These are phyloP conservation scores for Piper betle DNA, from an alignment of 164 flowering plant species.

Conservation along the genomic window DNA sequence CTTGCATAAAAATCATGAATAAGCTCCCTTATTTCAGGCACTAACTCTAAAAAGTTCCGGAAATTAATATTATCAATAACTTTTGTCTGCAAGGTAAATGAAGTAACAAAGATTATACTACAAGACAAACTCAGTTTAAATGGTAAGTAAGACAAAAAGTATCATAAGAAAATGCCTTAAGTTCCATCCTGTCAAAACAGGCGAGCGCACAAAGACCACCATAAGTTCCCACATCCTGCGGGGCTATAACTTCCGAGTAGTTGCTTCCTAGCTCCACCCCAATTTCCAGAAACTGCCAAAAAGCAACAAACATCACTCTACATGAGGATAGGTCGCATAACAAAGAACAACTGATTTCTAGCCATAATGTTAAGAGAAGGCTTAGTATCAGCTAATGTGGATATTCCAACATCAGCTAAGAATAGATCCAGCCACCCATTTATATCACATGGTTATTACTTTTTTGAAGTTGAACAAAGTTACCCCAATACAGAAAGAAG, in stretches of 20 bases:
- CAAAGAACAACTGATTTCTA: background rate
- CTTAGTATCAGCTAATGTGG: background rate
- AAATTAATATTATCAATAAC: conserved; percentile 89
- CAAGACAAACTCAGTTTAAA: background rate
- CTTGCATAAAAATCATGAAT: conserved; percentile 94
- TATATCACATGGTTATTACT: no score
- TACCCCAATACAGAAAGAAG: no score
- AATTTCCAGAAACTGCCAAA: conserved; percentile 76
- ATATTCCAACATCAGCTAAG: no score
- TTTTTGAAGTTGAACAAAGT: no score
- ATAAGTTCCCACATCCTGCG: conserved; percentile 98
- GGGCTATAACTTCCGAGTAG: conserved; percentile 83
- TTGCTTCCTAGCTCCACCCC: conserved; percentile 68
- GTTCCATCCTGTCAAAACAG: conserved; percentile 81
- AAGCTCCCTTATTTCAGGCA: conserved; percentile 95
- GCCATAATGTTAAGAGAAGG: background rate
- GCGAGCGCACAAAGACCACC: conserved; percentile 99
- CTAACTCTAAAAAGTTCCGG: conserved; percentile 89
- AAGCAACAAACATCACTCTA: background rate
- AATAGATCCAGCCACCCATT: no score
- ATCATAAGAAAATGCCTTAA: conserved; percentile 43
- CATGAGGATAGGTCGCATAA: no score
- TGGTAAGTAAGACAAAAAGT: background rate
- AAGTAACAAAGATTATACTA: background rate
- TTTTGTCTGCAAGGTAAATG: conserved; percentile 47